These are phyloP conservation scores for Aspergillus clavatus DNA, from an alignment of 2,329 filamentous ascomycete species.

Conservation along the genomic window DNA sequence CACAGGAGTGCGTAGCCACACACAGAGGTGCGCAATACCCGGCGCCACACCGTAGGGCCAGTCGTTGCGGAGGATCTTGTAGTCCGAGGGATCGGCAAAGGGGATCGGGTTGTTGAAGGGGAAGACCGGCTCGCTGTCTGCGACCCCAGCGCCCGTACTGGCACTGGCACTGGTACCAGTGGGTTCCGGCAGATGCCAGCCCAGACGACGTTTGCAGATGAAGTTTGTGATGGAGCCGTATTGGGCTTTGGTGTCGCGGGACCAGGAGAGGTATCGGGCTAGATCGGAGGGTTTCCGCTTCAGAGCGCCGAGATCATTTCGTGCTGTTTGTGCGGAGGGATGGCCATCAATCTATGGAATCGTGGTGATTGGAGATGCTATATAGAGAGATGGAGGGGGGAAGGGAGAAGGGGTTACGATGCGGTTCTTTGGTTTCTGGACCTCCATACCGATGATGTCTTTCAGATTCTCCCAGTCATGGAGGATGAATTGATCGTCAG, in stretches of 20 bases:
- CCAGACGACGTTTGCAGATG: conserved; percentile 51
- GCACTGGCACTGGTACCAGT: conserved; percentile 16
- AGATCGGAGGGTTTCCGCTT: conserved; percentile 57
- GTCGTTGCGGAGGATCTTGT: conserved; percentile 56
- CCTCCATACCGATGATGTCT: conserved; percentile 46
- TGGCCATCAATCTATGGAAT: not conserved
- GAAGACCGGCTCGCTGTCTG: conserved; percentile 35
- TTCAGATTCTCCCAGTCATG: conserved; percentile 51
- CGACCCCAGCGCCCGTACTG: conserved; percentile 16
- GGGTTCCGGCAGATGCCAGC: conserved; percentile 42
- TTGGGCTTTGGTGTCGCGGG: conserved; percentile 47
- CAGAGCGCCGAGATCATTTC: conserved; percentile 52
- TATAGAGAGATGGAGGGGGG: conserved; percentile 1
- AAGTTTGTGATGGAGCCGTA: conserved; percentile 56
- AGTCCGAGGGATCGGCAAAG: conserved; percentile 53
- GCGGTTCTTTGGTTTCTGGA: not conserved
- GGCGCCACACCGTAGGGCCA: conserved; percentile 58
- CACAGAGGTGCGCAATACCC: conserved; percentile 53
- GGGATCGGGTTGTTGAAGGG: conserved; percentile 45
- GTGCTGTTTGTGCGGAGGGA: conserved; percentile 25
- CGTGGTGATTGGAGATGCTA: not conserved
- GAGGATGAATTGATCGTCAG: conserved; percentile 49
- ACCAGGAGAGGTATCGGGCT: conserved; percentile 57
- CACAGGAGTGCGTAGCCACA: conserved; percentile 54
- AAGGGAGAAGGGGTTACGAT: conserved; percentile 3